Percentiles rank a stretch among this genome's conserved stretches.
Evolutionary conservation across 371 early-diverging fungal genomes (phyloP).

Genomic region (Mortierella polycephala): DNA sequence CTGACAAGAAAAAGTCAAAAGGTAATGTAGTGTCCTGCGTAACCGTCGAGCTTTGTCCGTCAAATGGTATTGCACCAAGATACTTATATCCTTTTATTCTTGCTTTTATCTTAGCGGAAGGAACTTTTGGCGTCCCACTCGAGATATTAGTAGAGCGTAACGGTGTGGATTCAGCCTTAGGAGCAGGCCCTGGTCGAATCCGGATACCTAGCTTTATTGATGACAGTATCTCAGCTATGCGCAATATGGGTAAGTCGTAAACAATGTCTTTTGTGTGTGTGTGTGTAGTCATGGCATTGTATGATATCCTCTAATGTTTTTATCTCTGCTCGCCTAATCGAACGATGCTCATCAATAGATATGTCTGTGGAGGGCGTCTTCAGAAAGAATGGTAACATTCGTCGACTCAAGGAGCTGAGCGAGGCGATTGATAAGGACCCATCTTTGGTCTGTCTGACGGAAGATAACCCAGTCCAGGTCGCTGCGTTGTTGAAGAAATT

Average conservation of each 20-base stretch:
- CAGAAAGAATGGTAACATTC: conserved; percentile 97
- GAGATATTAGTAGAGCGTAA: conserved; percentile 86
- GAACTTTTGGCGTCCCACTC: conserved; percentile 93
- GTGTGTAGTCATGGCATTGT: not conserved
- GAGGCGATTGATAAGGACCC: conserved; percentile 82
- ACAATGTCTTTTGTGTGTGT: not conserved
- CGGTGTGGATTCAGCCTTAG: conserved; percentile 86
- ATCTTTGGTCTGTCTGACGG: conserved; percentile 69
- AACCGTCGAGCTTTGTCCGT: not conserved
- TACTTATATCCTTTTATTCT: not conserved
- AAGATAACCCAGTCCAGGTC: conserved; percentile 88
- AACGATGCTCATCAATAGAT: conserved; percentile 59
- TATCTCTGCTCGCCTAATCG: not conserved
- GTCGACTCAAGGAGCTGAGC: conserved; percentile 80
- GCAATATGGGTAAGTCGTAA: conserved; percentile 76
- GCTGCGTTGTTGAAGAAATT: conserved; percentile 96
- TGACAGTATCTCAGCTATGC: conserved; percentile 78
- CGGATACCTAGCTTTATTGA: conserved; percentile 91
- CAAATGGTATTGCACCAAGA: not conserved
- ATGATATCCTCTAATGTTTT: not conserved
- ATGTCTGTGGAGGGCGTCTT: conserved; percentile 94
- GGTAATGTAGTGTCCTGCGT: conserved; percentile 51
- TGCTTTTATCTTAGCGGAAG: conserved; percentile 55
- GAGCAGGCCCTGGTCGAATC: conserved; percentile 79
- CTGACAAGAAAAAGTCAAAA: conserved; percentile 74